Evolutionary conservation across 495 filamentous ascomycete genomes (phyloP), one percentile per base, ranked within the genome.

Genomic region (Neurospora cerealis): DNA sequence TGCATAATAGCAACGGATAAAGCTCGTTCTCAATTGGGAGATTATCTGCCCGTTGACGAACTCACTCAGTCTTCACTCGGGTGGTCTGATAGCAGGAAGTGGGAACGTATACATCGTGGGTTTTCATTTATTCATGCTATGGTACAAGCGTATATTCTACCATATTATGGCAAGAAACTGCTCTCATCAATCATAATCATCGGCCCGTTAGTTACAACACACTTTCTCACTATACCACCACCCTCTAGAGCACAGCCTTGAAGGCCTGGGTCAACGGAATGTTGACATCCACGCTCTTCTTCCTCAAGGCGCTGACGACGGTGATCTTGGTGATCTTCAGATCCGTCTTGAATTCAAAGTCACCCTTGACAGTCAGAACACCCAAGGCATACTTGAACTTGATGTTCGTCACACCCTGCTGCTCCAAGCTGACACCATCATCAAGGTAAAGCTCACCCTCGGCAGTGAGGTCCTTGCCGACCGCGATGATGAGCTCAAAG

Each of bases 401-500:
- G 19, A 92, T 82, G 19, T 84, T 76, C 8, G 85, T 86, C 3
- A 83, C 88, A 5, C 72, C 75, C 0, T 77, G 69, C 78, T 88
- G 90, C 66, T 85, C 74, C 71, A 91, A 37, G 28, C 86, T 89
- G 74, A 88, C 85, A 46, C 90, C 87, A 71, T 91, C 88, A 73
- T 92, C 90, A 2, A 91, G 79, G 75, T 91, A 92, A 74, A 92
- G 80, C 66, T 69, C 62, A 4, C 84, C 84, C 7, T 70, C 42
- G 1, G 84, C 84, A 46, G 74, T 81, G 46, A 84, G 84, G 44
- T 85, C 81, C 41, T 74, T 74, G 34, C 83, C 88, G 0, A 92
- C 86, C 1, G 93, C 89, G 40, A 96, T 83, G 38, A 95, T 72
- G 48, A 96, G 81, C 80, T 91, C 88, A 82, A 95, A 94, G 71